These are phyloP conservation scores for Pichia norvegensis DNA, from an alignment of 1,139 yeast genomes.

Conservation along the genomic window DNA sequence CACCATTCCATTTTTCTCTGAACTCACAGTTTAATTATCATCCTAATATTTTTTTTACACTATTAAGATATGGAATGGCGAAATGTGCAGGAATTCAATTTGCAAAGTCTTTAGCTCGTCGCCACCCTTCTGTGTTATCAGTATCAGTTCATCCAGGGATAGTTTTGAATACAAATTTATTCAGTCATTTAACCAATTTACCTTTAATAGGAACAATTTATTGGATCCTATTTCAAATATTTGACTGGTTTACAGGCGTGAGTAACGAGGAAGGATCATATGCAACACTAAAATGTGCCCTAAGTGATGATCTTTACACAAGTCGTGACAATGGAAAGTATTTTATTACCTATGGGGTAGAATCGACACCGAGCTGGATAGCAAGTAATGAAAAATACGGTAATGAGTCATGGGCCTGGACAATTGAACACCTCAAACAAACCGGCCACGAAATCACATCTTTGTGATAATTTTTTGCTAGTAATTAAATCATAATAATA, in stretches of 20 bases:
- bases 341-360: slow-evolving; percentile 52
- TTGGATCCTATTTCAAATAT: slow-evolving; percentile 61
- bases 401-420: slow-evolving; percentile 80
- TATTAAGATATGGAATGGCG: slow-evolving; percentile 74
- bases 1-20: slow-evolving; percentile 43
- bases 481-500: not conserved
- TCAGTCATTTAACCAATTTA: slow-evolving; percentile 68
- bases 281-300: slow-evolving; percentile 58
- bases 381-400: slow-evolving; percentile 58
- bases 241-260: slow-evolving; percentile 64
- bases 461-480: slow-evolving; percentile 3
- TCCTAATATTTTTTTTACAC: slow-evolving; percentile 65
- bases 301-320: slow-evolving; percentile 44
- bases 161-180: slow-evolving; percentile 69
- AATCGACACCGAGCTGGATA: slow-evolving; percentile 46
- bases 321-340: slow-evolving; percentile 64
- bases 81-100: slow-evolving; percentile 77
- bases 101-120: slow-evolving; percentile 54
- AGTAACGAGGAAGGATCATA: slow-evolving; percentile 63
- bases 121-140: slow-evolving; percentile 59
- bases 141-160: slow-evolving; percentile 80
- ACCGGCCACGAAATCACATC: slow-evolving; percentile 35
- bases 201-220: slow-evolving; percentile 67
- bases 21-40: slow-evolving; percentile 45
- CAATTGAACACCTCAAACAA: slow-evolving; percentile 51